phyloP scores from a whole-genome alignment of 805 yeast genomes.

The Blastobotrys terrestris region DNA sequence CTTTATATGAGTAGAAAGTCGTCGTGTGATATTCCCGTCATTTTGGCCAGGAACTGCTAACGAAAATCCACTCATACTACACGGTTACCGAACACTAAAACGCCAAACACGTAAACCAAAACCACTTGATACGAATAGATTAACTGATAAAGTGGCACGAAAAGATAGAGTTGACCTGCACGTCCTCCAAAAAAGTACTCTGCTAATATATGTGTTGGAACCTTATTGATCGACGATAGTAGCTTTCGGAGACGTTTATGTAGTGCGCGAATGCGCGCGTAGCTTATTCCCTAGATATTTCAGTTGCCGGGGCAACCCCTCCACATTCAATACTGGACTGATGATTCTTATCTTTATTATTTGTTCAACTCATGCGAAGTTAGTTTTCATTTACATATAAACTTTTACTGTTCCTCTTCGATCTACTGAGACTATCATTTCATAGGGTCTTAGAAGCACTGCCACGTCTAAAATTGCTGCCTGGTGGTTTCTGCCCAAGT shows the following conservation, averaged over 20 bases:
- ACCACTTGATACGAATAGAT: too few species aligned
- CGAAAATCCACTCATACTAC: constrained; percentile 7
- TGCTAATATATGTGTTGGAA: background rate
- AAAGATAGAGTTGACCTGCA: too few species aligned
- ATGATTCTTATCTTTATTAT: too few species aligned
- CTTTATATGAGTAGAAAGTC: constrained; percentile 13
- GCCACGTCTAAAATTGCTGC: constrained; percentile 48
- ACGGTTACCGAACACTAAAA: too few species aligned
- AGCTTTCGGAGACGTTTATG: background rate
- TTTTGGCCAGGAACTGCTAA: constrained; percentile 7
- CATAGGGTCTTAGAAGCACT: constrained; percentile 44
- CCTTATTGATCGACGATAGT: background rate
- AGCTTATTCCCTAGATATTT: too few species aligned
- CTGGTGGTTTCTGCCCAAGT: constrained; percentile 40
- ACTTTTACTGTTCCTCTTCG: constrained; percentile 60
- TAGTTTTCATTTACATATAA: constrained; percentile 28
- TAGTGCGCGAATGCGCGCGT: background rate
- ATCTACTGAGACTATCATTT: constrained; percentile 60
- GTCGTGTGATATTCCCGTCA: constrained; percentile 13
- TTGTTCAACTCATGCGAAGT: background rate
- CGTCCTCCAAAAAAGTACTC: too few species aligned
- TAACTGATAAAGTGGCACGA: too few species aligned
- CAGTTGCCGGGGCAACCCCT: too few species aligned
- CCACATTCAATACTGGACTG: too few species aligned
- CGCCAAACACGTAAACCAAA: too few species aligned